Evolutionary conservation across 2,329 filamentous ascomycete species (phyloP), one percentile per base, ranked within the genome.

Genomic region (Tolypocladium guangdongense): DNA sequence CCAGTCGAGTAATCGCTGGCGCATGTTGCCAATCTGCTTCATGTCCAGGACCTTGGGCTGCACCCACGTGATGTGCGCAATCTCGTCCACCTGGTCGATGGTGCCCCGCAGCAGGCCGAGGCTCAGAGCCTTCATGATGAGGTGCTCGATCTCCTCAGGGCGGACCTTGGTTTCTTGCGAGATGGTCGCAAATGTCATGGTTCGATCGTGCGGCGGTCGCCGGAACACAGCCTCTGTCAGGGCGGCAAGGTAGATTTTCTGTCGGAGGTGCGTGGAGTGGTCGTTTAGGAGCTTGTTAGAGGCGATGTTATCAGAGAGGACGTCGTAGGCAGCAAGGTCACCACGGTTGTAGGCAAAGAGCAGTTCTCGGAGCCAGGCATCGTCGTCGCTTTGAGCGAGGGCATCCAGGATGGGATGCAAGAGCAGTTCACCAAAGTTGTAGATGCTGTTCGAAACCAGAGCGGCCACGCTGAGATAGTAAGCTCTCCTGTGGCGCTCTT

Each of bases 401-500:
- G 87, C 86, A 66, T 96, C 88, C 58, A 99, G 84, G 66, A 99
- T 95, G 4, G 93, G 93, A 69, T 99, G 93, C 61, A 99, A 82
- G 35, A 99, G 83, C n/a, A 99, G 85, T 77, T 99, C 93, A 70
- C 93, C 93, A 63, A 99, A 99, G 77, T 99, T 99, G 82, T 99
- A 97, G 74, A 97, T 99, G 64, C 84, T 89, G 65, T 92, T 88
- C 50, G 91, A 96, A 39, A 96, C 88, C 10, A 99, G 80, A 11
- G 93, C 93, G 32, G 93, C 90, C 52, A 97, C 86, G 65, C 88
- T 88, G 57, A 99, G 84, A 69, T 96, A 90, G 73, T 96, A 95
- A 46, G 93, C 93, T 62, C 92, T 85, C 55, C 80, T 81, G 68
- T 86, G 85, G 63, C 88, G 86, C 69, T 99, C 91, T 52, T 80